Conservation (phyloP, 1,284 basidiomycete species). For the Cryptococcus floricola region DNA sequence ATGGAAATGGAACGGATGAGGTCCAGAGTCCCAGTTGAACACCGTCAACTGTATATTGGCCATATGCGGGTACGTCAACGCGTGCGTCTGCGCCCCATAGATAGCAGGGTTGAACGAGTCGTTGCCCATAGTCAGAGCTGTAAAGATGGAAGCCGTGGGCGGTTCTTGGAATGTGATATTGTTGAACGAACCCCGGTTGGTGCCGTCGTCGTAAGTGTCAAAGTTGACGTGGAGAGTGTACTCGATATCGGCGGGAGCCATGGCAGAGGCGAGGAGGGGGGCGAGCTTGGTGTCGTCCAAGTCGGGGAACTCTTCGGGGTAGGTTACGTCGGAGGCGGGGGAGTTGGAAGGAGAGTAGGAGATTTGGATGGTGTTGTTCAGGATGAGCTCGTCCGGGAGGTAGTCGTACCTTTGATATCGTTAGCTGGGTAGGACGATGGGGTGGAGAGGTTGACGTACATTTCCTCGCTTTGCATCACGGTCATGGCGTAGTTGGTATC, state of each 20-base stretch:
- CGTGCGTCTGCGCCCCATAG: constrained; percentile 68
- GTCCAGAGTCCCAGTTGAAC: constrained; percentile 64
- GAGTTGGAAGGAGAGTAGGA: constrained; percentile 57
- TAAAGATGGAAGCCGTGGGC: constrained; percentile 68
- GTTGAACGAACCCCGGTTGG: constrained; percentile 50
- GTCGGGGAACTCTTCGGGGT: constrained; percentile 27
- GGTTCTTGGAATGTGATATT: constrained; percentile 51
- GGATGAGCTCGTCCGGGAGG: constrained; percentile 64
- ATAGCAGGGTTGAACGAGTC: constrained; percentile 64
- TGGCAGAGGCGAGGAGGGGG: constrained; percentile 41
- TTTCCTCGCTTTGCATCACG: constrained; percentile 72
- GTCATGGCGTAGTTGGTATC: constrained; percentile 80
- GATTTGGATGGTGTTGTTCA: constrained; percentile 72
- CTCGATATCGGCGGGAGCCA: constrained; percentile 43
- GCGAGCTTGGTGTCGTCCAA: constrained; percentile 51
- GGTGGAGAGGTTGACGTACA: constrained; percentile 42
- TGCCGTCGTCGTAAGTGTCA: constrained; percentile 48
- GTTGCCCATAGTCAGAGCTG: constrained; percentile 65
- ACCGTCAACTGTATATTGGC: constrained; percentile 76
- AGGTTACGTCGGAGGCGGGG: constrained; percentile 12
- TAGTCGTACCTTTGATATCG: constrained; percentile 69
- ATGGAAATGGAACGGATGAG: constrained; percentile 53
- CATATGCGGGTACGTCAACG: constrained; percentile 67
- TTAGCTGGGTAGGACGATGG: neutral
- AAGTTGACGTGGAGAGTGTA: constrained; percentile 46